Conservation (phyloP, 768 basidiomycete genomes). For the Suillus alpinus region DNA sequence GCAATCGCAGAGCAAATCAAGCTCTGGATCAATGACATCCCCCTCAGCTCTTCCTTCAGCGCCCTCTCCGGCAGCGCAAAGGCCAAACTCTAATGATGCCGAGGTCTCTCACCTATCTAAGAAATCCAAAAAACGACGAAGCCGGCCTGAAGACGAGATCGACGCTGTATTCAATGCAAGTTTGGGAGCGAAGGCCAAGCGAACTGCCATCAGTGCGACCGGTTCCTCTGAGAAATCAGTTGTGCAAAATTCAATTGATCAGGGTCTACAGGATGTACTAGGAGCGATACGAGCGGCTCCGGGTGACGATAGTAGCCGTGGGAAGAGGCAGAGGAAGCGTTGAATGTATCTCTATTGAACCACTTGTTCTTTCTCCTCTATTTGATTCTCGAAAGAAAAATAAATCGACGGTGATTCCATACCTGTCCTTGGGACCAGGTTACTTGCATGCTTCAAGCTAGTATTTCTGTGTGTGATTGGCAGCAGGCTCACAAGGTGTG, state of each 20-base stretch:
- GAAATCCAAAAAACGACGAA: conserved; percentile 48
- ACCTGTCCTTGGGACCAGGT: background rate
- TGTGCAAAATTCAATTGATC: conserved; percentile 23
- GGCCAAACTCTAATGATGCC: background rate
- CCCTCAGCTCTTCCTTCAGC: conserved; percentile 11
- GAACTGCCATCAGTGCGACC: conserved; percentile 39
- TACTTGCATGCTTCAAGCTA: background rate
- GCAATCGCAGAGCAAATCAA: conserved; percentile 47
- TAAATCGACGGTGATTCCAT: background rate
- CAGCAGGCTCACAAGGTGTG: background rate
- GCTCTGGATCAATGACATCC: conserved; percentile 21
- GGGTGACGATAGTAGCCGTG: conserved; percentile 38
- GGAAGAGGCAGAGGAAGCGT: conserved; percentile 29
- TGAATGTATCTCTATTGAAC: background rate
- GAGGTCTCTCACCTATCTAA: conserved; percentile 6
- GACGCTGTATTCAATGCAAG: conserved; percentile 64
- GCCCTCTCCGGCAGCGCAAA: background rate
- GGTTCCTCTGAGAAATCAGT: background rate
- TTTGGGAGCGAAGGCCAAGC: conserved; percentile 59
- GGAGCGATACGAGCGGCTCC: conserved; percentile 62
- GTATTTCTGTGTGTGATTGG: background rate
- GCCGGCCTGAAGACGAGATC: conserved; percentile 59
- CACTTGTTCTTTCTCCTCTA: background rate
- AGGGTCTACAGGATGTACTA: conserved; percentile 47
- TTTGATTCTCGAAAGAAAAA: background rate